Percentiles rank a stretch among this genome's conserved stretches.
phyloP scores from a whole-genome alignment of 768 basidiomycete genomes.

The Collybia nuda region DNA sequence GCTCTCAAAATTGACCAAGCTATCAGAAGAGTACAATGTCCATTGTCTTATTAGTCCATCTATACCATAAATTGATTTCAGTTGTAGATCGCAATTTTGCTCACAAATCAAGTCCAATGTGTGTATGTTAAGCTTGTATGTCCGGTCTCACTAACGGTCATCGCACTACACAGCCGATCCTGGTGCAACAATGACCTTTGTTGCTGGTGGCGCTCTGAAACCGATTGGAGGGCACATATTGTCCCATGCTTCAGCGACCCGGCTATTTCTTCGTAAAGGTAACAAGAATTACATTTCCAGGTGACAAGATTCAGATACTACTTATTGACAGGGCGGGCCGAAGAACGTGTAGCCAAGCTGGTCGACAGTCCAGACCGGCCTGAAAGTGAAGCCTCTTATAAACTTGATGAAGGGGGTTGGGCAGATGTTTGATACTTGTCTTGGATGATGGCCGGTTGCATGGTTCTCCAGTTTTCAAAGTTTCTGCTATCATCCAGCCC shows the following conservation, averaged over 20 bases:
- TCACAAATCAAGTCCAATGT: conserved; percentile 96
- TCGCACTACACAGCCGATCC: conserved; percentile 67
- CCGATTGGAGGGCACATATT: conserved; percentile 90
- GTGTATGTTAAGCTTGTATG: conserved; percentile 14
- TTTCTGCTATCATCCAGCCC: background rate
- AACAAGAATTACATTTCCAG: conserved; percentile 8
- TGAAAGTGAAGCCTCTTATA: conserved; percentile 90
- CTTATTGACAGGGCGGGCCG: conserved; percentile 62
- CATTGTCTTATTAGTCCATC: conserved; percentile 11
- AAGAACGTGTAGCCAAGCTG: conserved; percentile 88
- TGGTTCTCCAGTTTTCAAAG: no score
- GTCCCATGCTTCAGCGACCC: conserved; percentile 86
- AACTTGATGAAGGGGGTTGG: conserved; percentile 90
- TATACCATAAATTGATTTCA: conserved; percentile 12
- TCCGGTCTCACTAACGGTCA: background rate
- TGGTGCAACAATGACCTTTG: conserved; percentile 93
- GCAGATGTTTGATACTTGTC: conserved; percentile 60
- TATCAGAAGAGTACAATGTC: conserved; percentile 92
- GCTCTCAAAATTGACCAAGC: conserved; percentile 87
- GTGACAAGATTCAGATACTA: background rate
- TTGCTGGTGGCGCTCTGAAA: conserved; percentile 89
- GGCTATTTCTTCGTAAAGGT: conserved; percentile 90
- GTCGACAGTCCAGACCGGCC: conserved; percentile 89
- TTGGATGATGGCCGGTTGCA: background rate
- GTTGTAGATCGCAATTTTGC: conserved; percentile 72